Evolutionary conservation across 1,284 basidiomycete species (phyloP).

Genomic region (Trametes polyzona): DNA sequence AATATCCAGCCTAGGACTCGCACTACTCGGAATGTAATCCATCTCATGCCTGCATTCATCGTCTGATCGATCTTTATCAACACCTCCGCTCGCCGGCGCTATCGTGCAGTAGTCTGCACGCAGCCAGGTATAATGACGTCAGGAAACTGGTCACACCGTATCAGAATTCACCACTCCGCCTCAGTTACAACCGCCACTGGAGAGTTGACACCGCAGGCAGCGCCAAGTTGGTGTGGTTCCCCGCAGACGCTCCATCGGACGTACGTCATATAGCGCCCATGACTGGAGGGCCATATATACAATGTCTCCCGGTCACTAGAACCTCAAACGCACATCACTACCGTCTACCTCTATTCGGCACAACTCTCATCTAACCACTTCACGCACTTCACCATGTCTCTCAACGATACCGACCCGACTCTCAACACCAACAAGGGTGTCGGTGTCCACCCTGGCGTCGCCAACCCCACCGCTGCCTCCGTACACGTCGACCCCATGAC

Average conservation of each 20-base stretch:
- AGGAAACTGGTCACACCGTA: too few relatives aligned
- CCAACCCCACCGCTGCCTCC: constrained; percentile 48
- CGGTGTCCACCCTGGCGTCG: constrained; percentile 48
- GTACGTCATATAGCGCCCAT: constrained; percentile 11
- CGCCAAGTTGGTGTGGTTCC: not conserved
- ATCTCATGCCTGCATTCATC: too few relatives aligned
- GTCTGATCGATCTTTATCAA: too few relatives aligned
- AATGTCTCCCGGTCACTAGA: not conserved
- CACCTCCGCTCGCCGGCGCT: too few relatives aligned
- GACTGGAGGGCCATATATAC: not conserved
- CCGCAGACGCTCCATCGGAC: not conserved
- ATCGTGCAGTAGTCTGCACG: not conserved
- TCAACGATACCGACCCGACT: constrained; percentile 40
- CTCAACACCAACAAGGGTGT: constrained; percentile 38
- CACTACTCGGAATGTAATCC: not conserved
- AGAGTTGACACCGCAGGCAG: not conserved
- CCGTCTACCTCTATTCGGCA: not conserved
- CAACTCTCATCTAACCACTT: not conserved
- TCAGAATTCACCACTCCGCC: not conserved
- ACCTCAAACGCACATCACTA: not conserved
- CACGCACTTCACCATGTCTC: constrained; percentile 28
- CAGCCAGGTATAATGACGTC: constrained; percentile 4
- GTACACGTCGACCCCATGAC: constrained; percentile 41
- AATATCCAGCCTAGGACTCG: not conserved
- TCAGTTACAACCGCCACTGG: not conserved